phyloP scores from a whole-genome alignment of 108 stramenopile genomes.

The Skeletonema costatum region DNA sequence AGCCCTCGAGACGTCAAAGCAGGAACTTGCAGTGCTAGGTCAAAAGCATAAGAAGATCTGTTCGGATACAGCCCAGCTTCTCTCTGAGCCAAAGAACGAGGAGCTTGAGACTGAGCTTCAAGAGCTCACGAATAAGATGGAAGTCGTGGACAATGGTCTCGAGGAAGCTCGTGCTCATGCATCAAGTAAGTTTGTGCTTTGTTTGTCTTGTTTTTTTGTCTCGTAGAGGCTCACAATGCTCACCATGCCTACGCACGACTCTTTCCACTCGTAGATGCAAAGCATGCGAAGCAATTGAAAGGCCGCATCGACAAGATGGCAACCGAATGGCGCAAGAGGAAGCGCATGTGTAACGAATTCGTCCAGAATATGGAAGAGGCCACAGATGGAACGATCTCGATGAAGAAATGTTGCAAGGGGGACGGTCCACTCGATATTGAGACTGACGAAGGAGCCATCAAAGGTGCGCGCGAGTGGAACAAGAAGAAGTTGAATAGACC shows the following conservation, averaged over 20 bases:
- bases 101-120: slow-evolving; percentile 47
- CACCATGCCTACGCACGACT: not conserved
- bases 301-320: slow-evolving; percentile 62
- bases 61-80: slow-evolving; percentile 45
- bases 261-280: slow-evolving; percentile 39
- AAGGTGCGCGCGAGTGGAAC: slow-evolving; percentile 51
- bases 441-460: slow-evolving; percentile 64
- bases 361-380: slow-evolving; percentile 52
- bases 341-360: slow-evolving; percentile 62
- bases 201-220: not conserved
- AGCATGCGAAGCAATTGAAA: slow-evolving; percentile 60
- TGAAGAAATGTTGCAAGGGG: slow-evolving; percentile 69
- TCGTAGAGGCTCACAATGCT: slow-evolving; percentile 18
- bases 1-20: slow-evolving; percentile 42
- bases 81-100: slow-evolving; percentile 80
- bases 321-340: slow-evolving; percentile 68
- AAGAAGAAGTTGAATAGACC: slow-evolving; percentile 35
- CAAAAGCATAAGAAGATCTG: slow-evolving; percentile 29
- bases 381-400: slow-evolving; percentile 61
- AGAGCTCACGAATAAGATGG: slow-evolving; percentile 42
- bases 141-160: slow-evolving; percentile 46
- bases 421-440: slow-evolving; percentile 84
- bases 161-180: slow-evolving; percentile 49
- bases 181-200: slow-evolving; percentile 17
- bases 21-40: slow-evolving; percentile 41